Base-by-base conservation (phyloP, 2,329 filamentous ascomycete genomes). In the Aspergillus sp. region DNA sequence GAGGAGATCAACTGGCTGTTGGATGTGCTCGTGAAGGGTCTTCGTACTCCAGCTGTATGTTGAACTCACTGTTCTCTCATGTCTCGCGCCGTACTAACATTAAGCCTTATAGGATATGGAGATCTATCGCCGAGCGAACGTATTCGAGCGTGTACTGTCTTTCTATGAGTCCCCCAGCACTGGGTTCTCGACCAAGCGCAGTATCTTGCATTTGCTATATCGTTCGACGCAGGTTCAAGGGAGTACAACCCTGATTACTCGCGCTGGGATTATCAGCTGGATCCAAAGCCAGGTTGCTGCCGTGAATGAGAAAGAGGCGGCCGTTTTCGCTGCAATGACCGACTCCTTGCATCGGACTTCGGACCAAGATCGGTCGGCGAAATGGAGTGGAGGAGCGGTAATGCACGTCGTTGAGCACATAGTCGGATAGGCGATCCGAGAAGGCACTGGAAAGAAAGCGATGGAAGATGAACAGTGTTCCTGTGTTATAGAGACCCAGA, bases 231-330 rank as follows among this genome's bases (percentile, higher is more conserved):
- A 79, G 43, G 82, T 92, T 29, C 81, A 85, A 1, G 91, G 89
- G 1, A 90, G 88, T 69, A 89, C 86, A 4, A 93, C 88, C n/a
- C 76, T 96, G 43, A 80, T 91, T 34, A 95, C 91, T 1, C 79
- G 91, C 52, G 86, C 87, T 41, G 89, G 88, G 14, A 76, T 88
- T 17, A 69, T 93, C 49, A 86, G 82, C 59, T 96, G 91, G 91
- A 77, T 93, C 7, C 80, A 87, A 53, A 81, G 82, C 54, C 83
- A 84, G 61, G 69, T 81, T 32, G 79, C 78, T 3, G 70, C 71
- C 42, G 77, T 80, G 14, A 80, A 82, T 58, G 72, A 69, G 0
- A 68, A 67, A 50, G 64, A 70, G 25, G 59, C 55, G 21, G 59
- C 58, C 14, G 73, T 75, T 16, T 70, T 84, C 20, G 73, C 84